Evolutionary conservation across 345 rosid species (phyloP).

Genomic region (Brassica cretica): DNA sequence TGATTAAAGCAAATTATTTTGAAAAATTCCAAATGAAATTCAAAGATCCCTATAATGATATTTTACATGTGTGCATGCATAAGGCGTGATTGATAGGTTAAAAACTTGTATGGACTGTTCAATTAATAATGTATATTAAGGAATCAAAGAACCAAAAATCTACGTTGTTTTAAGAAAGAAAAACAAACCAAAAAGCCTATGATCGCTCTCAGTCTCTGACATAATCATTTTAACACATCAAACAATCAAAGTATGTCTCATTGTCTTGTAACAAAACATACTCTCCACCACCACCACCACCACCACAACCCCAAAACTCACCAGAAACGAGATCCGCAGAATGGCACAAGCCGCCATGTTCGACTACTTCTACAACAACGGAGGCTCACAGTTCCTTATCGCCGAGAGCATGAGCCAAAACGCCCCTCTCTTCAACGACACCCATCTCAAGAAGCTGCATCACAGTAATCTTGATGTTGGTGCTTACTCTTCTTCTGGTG

Average conservation of each 20-base stretch:
- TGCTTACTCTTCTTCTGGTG: neutral
- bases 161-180: neutral
- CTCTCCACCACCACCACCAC: slow-evolving; percentile 33
- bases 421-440: slow-evolving; percentile 58
- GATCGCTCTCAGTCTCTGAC: slow-evolving; percentile 39
- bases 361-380: slow-evolving; percentile 67
- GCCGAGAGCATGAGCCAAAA: slow-evolving; percentile 74
- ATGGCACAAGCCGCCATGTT: slow-evolving; percentile 61
- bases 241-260: slow-evolving; percentile 33
- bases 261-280: slow-evolving; percentile 13
- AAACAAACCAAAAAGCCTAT: neutral
- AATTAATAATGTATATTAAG: neutral
- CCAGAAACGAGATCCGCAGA: slow-evolving; percentile 26
- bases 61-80: too few relatives aligned
- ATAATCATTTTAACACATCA: slow-evolving; percentile 40
- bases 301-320: neutral
- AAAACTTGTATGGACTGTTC: too few relatives aligned
- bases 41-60: too few relatives aligned
- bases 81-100: too few relatives aligned
- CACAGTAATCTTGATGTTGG: neutral
- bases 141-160: neutral
- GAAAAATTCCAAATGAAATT: too few relatives aligned
- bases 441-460: slow-evolving; percentile 44
- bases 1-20: too few relatives aligned
- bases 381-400: slow-evolving; percentile 55